Percentiles rank a stretch among this genome's conserved stretches.
These are phyloP conservation scores for Solanum habrochaites DNA, from an alignment of 257 asterid genomes.

Conservation along the genomic window DNA sequence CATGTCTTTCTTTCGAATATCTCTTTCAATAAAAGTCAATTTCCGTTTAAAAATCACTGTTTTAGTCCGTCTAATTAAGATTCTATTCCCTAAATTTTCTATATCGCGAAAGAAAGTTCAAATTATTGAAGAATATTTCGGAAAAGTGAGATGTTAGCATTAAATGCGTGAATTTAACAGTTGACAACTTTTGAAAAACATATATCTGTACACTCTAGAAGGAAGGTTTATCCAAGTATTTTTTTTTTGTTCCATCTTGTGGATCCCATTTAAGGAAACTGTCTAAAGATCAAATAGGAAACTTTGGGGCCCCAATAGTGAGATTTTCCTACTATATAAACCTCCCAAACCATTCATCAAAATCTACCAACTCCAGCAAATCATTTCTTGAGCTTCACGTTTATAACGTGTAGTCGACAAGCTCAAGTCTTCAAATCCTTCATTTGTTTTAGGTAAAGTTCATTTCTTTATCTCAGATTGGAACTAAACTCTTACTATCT, in stretches of 20 bases:
- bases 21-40: not conserved
- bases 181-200: constrained; percentile 6
- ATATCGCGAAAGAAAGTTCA: not conserved
- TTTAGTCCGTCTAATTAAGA: not conserved
- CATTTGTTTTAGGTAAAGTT: not conserved
- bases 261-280: constrained; percentile 24
- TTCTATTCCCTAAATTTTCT: not conserved
- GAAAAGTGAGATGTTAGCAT: not conserved
- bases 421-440: not conserved
- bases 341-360: constrained; percentile 24
- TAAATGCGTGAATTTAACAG: constrained; percentile 9
- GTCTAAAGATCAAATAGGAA: not conserved
- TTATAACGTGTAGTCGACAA: not conserved
- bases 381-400: not conserved
- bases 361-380: constrained; percentile 16
- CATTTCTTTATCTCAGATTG: not conserved
- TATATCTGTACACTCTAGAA: constrained; percentile 8
- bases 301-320: constrained; percentile 27
- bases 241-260: constrained; percentile 15
- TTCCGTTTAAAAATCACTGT: not conserved
- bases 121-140: not conserved
- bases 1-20: not conserved
- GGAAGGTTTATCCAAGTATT: constrained; percentile 6
- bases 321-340: constrained; percentile 29
- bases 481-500: not conserved